Base-by-base conservation (phyloP, 306 rosid species). In the Boehmeria nivea region DNA sequence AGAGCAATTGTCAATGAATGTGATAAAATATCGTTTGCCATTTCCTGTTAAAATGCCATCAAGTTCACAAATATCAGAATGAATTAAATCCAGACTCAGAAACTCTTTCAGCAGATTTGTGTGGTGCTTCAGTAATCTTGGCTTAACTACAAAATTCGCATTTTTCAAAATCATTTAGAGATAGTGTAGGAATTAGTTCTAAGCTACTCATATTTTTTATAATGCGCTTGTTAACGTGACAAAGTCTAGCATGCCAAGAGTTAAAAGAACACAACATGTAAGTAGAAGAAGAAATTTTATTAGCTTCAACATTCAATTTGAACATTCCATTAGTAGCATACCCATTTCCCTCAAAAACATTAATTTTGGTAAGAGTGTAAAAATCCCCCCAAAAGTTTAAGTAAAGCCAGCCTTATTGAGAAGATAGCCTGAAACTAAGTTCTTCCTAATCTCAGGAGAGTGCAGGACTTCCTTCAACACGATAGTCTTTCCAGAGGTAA, bases 41-140 rank as follows among this genome's bases (percentile, higher is more conserved):
- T 39, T 40, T 40, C 36, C 38, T 12, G 63, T 57, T 7, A 57
- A 20, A 1, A 40, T n/a, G 0, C 50, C 36, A 38, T 57, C 48
- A 18, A 57, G 38, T 40, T 57, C 50, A 38, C 50, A 57, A 13
- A 51, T 38, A 38, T 57, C 63, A 12, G 63, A 57, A 57, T 57
- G 36, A 4, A 38, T 39, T 10, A 39, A 40, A 18, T 57, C 19
- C 10, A 19, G 24, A 13, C 16, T 46, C 14, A 16, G 26, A 46
- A 6, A 16, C 11, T 46, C 27, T 46, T 1, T 18, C 14, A 6
- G 16, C 51, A 0, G 43, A 54, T 54, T 54, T 54, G 18, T 54
- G 43, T 34, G 60, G 14, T 5, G 12, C 26, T 19, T 54, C 26
- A n/a, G 60, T 54, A 9, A 27, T 54, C 10, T 28, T 15, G 15